Conservation (phyloP, 345 rosid species). For the Gossypium thurberi region DNA sequence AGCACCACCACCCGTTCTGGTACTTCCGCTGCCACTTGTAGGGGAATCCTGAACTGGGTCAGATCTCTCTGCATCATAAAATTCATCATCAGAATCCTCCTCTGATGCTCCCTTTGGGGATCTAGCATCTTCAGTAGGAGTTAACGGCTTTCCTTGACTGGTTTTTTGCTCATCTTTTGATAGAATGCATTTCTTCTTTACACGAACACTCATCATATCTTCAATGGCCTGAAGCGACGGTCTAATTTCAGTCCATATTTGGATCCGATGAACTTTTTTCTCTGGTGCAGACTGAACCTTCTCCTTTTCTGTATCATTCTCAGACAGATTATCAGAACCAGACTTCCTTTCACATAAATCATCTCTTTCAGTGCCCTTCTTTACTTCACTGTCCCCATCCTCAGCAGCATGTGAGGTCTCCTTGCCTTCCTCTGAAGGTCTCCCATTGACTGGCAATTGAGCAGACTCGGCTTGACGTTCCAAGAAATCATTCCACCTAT, state of each 20-base stretch:
- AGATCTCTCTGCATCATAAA: constrained; percentile 90
- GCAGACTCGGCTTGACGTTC: constrained; percentile 55
- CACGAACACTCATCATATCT: constrained; percentile 74
- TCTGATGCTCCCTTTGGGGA: constrained; percentile 62
- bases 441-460: constrained; percentile 34
- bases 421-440: constrained; percentile 31
- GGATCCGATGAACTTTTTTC: constrained; percentile 46
- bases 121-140: constrained; percentile 50
- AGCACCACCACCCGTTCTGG: constrained; percentile 24
- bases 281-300: constrained; percentile 28
- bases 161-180: constrained; percentile 41
- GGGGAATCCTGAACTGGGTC: constrained; percentile 65
- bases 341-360: constrained; percentile 26
- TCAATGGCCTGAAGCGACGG: constrained; percentile 76
- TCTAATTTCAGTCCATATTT: constrained; percentile 79
- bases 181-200: constrained; percentile 51
- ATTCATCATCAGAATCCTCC: constrained; percentile 96
- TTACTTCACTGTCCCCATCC: constrained; percentile 27
- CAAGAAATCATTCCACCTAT: constrained; percentile 85
- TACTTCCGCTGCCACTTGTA: constrained; percentile 43
- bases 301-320: constrained; percentile 30
- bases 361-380: constrained; percentile 37
- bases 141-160: constrained; percentile 35
- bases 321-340: constrained; percentile 31
- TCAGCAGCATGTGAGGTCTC: constrained; percentile 24